phyloP scores from a whole-genome alignment of 2,329 filamentous ascomycete genomes.

The Nemania serpens region DNA sequence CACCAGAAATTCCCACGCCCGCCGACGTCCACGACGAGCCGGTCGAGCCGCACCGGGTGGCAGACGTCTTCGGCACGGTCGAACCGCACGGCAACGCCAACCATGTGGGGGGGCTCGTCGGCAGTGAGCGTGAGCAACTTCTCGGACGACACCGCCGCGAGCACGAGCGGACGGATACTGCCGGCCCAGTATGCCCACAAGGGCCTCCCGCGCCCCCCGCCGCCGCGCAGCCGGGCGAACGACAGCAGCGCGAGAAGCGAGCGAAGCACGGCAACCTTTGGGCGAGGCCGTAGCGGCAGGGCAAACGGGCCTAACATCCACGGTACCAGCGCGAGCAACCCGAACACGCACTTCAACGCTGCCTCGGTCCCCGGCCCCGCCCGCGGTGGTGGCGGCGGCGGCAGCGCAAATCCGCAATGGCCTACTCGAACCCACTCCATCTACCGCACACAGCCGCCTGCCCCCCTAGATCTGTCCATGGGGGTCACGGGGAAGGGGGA shows the following conservation, averaged over 20 bases:
- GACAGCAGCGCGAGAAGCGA: slow-evolving; percentile 26
- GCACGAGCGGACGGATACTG: slow-evolving; percentile 25
- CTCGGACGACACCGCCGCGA: slow-evolving; percentile 37
- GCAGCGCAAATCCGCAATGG: slow-evolving; percentile 20
- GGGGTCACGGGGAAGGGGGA: slow-evolving; percentile 29
- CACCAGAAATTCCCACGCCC: slow-evolving; percentile 34
- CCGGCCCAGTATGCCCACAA: slow-evolving; percentile 17
- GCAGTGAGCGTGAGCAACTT: slow-evolving; percentile 35
- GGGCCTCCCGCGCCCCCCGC: slow-evolving; percentile 13
- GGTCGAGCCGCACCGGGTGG: slow-evolving; percentile 5
- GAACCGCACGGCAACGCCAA: slow-evolving; percentile 27
- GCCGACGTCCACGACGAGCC: slow-evolving; percentile 22
- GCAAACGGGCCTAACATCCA: not conserved
- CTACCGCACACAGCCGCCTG: slow-evolving; percentile 28
- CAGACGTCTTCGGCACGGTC: slow-evolving; percentile 29
- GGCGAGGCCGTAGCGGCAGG: slow-evolving; percentile 7
- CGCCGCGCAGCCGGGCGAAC: slow-evolving; percentile 12
- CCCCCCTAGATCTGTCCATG: slow-evolving; percentile 30
- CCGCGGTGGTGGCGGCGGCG: not conserved
- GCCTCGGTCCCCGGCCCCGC: slow-evolving; percentile 7
- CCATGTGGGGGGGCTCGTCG: slow-evolving; percentile 39
- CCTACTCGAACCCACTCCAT: slow-evolving; percentile 30
- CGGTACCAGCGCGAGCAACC: not conserved
- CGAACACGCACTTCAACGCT: not conserved
- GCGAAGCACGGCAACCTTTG: slow-evolving; percentile 33